Evolutionary conservation across 345 rosid genomes (phyloP).

Genomic region (Linum tenue): DNA sequence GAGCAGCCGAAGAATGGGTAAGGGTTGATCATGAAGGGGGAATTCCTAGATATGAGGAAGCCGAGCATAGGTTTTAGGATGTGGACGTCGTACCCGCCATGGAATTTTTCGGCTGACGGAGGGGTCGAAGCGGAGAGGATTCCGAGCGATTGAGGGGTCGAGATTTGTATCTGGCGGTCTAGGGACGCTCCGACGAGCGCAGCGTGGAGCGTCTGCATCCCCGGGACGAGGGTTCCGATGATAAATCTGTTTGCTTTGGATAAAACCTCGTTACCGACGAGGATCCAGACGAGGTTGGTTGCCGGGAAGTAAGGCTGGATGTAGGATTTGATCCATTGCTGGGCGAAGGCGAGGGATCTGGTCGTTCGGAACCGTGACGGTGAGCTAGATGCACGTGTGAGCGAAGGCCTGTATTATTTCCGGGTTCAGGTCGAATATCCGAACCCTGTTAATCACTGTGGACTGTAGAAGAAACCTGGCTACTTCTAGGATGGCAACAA

Average conservation of each 20-base stretch:
- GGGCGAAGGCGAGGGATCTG: conserved; percentile 57
- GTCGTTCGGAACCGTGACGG: conserved; percentile 59
- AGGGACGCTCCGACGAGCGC: conserved; percentile 55
- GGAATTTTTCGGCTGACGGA: conserved; percentile 59
- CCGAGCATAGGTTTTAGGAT: conserved; percentile 63
- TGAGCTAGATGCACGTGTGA: conserved; percentile 45
- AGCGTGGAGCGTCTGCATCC: conserved; percentile 63
- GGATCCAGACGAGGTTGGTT: conserved; percentile 57
- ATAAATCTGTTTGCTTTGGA: conserved; percentile 40
- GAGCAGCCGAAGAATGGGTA: conserved; percentile 85
- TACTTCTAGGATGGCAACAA: too few species aligned
- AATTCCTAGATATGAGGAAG: conserved; percentile 51
- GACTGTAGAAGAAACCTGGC: conserved; percentile 60
- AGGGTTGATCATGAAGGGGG: conserved; percentile 72
- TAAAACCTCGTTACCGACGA: conserved; percentile 80
- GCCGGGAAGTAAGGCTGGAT: conserved; percentile 52
- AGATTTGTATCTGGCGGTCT: conserved; percentile 53
- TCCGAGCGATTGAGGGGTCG: conserved; percentile 77
- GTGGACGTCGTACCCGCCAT: conserved; percentile 48
- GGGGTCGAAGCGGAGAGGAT: conserved; percentile 58
- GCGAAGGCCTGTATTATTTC: conserved; percentile 56
- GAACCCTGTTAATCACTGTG: conserved; percentile 53
- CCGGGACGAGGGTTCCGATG: conserved; percentile 44
- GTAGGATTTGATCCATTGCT: conserved; percentile 49
- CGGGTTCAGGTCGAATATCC: conserved; percentile 53